These are phyloP conservation scores for Aspergillus viridinutans DNA, from an alignment of 2,329 filamentous ascomycete genomes.

Conservation along the genomic window DNA sequence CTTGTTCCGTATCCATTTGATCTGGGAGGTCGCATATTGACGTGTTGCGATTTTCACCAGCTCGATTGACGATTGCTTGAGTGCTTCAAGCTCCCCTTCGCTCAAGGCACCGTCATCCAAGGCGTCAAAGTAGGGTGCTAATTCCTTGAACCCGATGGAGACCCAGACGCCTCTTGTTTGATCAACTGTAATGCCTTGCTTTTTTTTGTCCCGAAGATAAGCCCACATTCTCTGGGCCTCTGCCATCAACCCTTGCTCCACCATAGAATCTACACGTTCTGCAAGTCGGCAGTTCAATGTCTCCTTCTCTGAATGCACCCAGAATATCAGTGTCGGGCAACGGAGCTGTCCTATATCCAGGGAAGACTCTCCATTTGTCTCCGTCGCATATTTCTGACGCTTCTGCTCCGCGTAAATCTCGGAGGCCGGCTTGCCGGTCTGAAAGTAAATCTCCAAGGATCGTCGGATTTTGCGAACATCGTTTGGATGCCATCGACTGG, in stretches of 20 bases:
- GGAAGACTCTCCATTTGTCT: conserved; percentile 16
- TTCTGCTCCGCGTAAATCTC: conserved; percentile 81
- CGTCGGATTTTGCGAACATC: conserved; percentile 85
- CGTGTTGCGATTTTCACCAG: conserved; percentile 77
- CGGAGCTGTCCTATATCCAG: conserved; percentile 36
- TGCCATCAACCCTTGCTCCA: conserved; percentile 59
- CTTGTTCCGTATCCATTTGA: conserved; percentile 82
- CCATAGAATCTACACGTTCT: conserved; percentile 77
- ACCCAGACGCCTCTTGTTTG: conserved; percentile 86
- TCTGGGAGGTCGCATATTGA: conserved; percentile 80
- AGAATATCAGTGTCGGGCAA: conserved; percentile 68
- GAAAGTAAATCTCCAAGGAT: conserved; percentile 84
- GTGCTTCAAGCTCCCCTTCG: conserved; percentile 46
- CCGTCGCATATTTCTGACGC: conserved; percentile 20
- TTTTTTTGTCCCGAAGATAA: conserved; percentile 43
- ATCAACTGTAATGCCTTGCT: conserved; percentile 58
- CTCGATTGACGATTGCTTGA: conserved; percentile 62
- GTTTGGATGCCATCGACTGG: conserved; percentile 87
- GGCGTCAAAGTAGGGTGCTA: conserved; percentile 65
- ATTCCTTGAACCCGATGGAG: conserved; percentile 93
- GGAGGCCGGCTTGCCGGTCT: conserved; percentile 75
- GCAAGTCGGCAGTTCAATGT: conserved; percentile 68
- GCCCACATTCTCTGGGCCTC: conserved; percentile 56
- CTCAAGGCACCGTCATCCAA: conserved; percentile 23
- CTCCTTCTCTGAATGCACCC: conserved; percentile 74